These are phyloP conservation scores for Tolypocladium endophyticum DNA, from an alignment of 2,329 filamentous ascomycete species.

Conservation along the genomic window DNA sequence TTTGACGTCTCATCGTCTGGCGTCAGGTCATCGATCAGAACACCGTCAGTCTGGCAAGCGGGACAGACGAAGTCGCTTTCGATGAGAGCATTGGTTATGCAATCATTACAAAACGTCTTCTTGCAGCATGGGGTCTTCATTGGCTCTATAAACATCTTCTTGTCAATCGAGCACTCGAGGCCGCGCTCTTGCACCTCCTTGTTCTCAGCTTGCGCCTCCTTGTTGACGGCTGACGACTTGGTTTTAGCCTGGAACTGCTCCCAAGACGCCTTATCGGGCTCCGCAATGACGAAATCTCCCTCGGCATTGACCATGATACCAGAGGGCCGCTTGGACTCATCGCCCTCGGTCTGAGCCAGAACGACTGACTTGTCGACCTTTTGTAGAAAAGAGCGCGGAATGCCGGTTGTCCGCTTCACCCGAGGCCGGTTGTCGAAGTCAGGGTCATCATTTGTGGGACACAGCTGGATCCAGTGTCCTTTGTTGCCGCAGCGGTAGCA, in stretches of 20 bases:
- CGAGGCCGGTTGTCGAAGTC: conserved; percentile 89
- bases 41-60: conserved; percentile 79
- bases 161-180: conserved; percentile 90
- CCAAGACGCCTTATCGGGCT: conserved; percentile 93
- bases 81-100: conserved; percentile 97
- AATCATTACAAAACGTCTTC: conserved; percentile 98
- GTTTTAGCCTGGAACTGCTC: conserved; percentile 93
- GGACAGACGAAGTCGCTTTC: conserved; percentile 97
- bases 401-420: conserved; percentile 93
- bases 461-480: conserved; percentile 98
- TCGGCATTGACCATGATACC: conserved; percentile 97
- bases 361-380: conserved; percentile 86
- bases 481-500: conserved; percentile 96
- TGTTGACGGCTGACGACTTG: conserved; percentile 75
- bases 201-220: conserved; percentile 64
- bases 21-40: conserved; percentile 84
- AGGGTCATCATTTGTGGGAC: conserved; percentile 96
- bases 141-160: conserved; percentile 95
- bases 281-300: conserved; percentile 92
- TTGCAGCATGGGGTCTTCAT: conserved; percentile 98
- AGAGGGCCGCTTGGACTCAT: conserved; percentile 75
- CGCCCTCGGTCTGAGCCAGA: conserved; percentile 60
- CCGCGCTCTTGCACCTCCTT: conserved; percentile 83
- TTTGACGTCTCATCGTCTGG: conserved; percentile 67
- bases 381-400: conserved; percentile 89